phyloP scores from a whole-genome alignment of 192 early-diverging fungal genomes.

The Phlyctochytrium planicorne region DNA sequence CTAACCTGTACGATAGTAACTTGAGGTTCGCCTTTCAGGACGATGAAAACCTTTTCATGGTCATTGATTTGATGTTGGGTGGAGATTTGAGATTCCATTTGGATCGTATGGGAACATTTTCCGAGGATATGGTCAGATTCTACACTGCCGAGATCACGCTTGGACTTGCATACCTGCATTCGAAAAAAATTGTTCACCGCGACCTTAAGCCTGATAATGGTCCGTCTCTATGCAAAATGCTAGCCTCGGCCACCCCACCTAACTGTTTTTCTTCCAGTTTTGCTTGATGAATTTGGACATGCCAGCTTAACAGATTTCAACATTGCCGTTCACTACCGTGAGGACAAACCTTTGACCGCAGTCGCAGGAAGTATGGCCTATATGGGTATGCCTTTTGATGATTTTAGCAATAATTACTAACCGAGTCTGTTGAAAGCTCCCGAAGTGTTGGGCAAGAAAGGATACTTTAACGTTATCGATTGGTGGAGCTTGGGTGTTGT shows the following conservation, averaged over 20 bases:
- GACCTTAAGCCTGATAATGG: slow-evolving; percentile 73
- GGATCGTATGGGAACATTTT: slow-evolving; percentile 22
- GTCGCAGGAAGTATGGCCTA: slow-evolving; percentile 65
- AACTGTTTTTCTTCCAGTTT: slow-evolving; percentile 20
- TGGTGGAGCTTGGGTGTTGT: slow-evolving; percentile 95
- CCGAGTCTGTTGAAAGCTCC: slow-evolving; percentile 27
- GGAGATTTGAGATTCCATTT: slow-evolving; percentile 50
- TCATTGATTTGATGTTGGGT: slow-evolving; percentile 47
- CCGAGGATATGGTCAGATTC: background rate
- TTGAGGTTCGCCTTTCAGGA: slow-evolving; percentile 49
- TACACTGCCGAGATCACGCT: slow-evolving; percentile 51
- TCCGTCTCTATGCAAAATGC: slow-evolving; percentile 33
- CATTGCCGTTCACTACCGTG: slow-evolving; percentile 44
- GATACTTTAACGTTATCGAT: slow-evolving; percentile 83
- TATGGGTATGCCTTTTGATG: slow-evolving; percentile 51
- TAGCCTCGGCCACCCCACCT: background rate
- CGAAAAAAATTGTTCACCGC: slow-evolving; percentile 65
- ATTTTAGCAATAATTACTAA: background rate
- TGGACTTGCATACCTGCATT: slow-evolving; percentile 69
- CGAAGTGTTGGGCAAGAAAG: slow-evolving; percentile 45
- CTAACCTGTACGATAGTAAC: slow-evolving; percentile 19
- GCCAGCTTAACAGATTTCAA: slow-evolving; percentile 58
- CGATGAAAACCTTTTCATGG: slow-evolving; percentile 48
- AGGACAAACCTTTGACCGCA: slow-evolving; percentile 37
- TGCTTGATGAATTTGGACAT: slow-evolving; percentile 47